Evolutionary conservation across 495 filamentous ascomycete genomes (phyloP), one percentile per base, ranked within the genome.

Genomic region (Trichoderma virens): DNA sequence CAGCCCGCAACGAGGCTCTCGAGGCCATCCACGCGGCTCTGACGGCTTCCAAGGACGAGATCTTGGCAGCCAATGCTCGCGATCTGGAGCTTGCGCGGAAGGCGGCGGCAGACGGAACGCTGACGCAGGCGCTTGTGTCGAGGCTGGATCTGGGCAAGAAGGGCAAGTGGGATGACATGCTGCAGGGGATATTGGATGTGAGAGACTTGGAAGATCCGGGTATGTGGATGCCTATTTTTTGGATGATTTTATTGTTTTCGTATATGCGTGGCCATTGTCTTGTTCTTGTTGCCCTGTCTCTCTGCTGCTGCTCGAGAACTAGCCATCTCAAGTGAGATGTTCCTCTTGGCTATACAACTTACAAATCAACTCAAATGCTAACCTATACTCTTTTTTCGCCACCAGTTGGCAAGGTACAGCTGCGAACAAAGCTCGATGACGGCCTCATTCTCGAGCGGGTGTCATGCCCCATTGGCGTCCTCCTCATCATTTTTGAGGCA

Each of bases 401-500:
- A 28, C 30, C 63, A 95, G 94, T 98, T 68, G 93, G 93, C 69
- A 90, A 88, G 73, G 82, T 92, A 54, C 93, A 88, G 14, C 73
- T 96, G 65, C 86, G 87, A 63, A 99, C 92, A 39, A 83, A 85
- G 28, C 82, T 99, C n/a, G 94, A 98, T 74, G 89, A 96, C 68
- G 90, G 86, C 30, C 82, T 99, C 51, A 83, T 85, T 31, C 82
- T 98, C 43, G 89, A 96, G 71, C 86, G 91, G 70, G 86, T 96
- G 27, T 90, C 90, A 31, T 97, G 91, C 70, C 94, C 94, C 2
- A 98, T 99, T 67, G 94, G 94, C 59, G 93, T 97, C 25, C 84
- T 99, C 28, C 81, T 98, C 60, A 96, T 98, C 68, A 98, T 98
- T 65, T 98, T 98, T 70, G 94, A 98, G 76, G 95, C 95, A 27